phyloP scores from a whole-genome alignment of 805 yeast genomes.

The Wickerhamia fluorescens region DNA sequence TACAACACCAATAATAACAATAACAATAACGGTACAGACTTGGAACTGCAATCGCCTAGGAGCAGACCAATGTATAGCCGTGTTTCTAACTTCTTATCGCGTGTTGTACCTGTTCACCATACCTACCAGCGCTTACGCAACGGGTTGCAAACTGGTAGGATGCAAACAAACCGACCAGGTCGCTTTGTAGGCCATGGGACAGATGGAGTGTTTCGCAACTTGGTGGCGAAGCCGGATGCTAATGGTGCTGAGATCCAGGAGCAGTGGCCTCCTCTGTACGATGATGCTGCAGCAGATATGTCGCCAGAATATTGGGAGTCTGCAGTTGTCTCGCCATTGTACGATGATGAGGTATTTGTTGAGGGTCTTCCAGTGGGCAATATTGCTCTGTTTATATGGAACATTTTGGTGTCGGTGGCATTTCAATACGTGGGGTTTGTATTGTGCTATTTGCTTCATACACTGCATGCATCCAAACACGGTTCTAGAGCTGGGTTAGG shows the following conservation, averaged over 20 bases:
- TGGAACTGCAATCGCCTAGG: slow-evolving; percentile 21
- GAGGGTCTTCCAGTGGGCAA: slow-evolving; percentile 96
- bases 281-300: slow-evolving; percentile 89
- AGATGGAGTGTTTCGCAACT: slow-evolving; percentile 91
- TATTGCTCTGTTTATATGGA: slow-evolving; percentile 85
- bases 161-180: slow-evolving; percentile 37
- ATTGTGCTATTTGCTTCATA: slow-evolving; percentile 82
- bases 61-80: slow-evolving; percentile 18
- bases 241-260: slow-evolving; percentile 35
- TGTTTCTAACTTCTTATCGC: slow-evolving; percentile 25
- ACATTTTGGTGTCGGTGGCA: slow-evolving; percentile 77
- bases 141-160: slow-evolving; percentile 35
- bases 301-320: slow-evolving; percentile 98
- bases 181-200: slow-evolving; percentile 41
- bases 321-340: slow-evolving; percentile 70
- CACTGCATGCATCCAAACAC: slow-evolving; percentile 94
- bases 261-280: slow-evolving; percentile 76
- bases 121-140: slow-evolving; percentile 37
- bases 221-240: slow-evolving; percentile 82
- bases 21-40: too few relatives aligned
- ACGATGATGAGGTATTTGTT: slow-evolving; percentile 83
- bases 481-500: slow-evolving; percentile 94
- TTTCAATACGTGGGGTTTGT: slow-evolving; percentile 93
- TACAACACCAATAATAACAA: too few relatives aligned
- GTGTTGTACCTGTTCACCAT: slow-evolving; percentile 30